Base-by-base conservation (phyloP, 2,329 filamentous ascomycete species). In the Parafenestella ontariensis region DNA sequence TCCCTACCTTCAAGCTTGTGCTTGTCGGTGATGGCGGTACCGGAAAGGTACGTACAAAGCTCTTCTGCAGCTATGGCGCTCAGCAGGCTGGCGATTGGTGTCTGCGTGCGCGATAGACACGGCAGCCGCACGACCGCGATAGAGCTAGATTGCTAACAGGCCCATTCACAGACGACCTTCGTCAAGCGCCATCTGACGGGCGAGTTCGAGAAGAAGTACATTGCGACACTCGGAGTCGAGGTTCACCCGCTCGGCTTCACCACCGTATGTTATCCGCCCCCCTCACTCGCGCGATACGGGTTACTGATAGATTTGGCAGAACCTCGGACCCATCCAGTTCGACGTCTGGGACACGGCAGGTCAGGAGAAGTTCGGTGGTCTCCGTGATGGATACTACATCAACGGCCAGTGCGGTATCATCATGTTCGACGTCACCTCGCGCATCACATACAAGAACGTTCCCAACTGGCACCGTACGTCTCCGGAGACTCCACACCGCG, bases 151-250 rank as follows among this genome's bases (percentile, higher is more conserved):
- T 53, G 54, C 72, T 75, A 64, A 75, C 66, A 40, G 46, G 21
- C 21, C 40, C 46, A 26, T 29, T 36, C 33, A 66, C 77, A 99
- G 95, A 99, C 95, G 79, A 99, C 95, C 78, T 99, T 99, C 82
- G 95, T 99, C 86, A 99, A 99, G 90, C 95, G 95, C 78, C 95
- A 99, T 84, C 87, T 98, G 88, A 99, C 95, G 77, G 95, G 95
- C 80, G 95, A 99, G 81, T 99, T 99, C 79, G 95, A 99, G 85
- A 99, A 99, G 90, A 99, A 98, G 86, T 99, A 99, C 85, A 98
- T 99, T 81, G 95, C 95, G 74, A 99, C 95, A 58, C 91, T 99
- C 66, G 95, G 95, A 89, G 95, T 99, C 78, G 95, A 99, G 81
- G 95, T 99, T 68, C 95, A 99, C 86, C 95, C 95, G 79, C 91